Evolutionary conservation across 2,329 filamentous ascomycete species (phyloP).

Genomic region (Colletotrichum chlorophyti): DNA sequence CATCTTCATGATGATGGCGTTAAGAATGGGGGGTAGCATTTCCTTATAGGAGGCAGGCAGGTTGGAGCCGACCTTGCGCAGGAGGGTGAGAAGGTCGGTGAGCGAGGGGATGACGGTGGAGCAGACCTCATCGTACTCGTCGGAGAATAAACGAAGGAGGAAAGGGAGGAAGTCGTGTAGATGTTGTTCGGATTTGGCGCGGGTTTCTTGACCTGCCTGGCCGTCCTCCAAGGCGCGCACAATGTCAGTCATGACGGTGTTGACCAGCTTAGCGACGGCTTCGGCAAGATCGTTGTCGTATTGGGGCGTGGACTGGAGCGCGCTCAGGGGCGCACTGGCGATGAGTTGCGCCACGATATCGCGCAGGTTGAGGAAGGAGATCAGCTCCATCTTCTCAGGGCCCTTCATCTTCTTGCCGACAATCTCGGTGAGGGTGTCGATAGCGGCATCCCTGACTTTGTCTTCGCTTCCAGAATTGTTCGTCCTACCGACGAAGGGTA

Average conservation of each 20-base stretch:
- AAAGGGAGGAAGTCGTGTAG: conserved; percentile 86
- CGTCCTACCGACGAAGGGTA: conserved; percentile 84
- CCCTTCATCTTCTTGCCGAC: conserved; percentile 98
- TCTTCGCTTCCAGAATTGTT: conserved; percentile 70
- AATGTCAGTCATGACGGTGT: conserved; percentile 86
- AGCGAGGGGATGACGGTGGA: conserved; percentile 93
- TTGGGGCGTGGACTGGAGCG: conserved; percentile 79
- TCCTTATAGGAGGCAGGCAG: conserved; percentile 78
- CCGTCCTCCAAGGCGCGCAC: conserved; percentile 82
- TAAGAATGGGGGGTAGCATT: conserved; percentile 86
- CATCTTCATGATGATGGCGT: conserved; percentile 95
- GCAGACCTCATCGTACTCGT: conserved; percentile 98
- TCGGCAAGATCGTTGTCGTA: conserved; percentile 98
- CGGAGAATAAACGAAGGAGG: conserved; percentile 91
- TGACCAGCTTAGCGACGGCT: conserved; percentile 93
- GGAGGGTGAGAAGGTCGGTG: conserved; percentile 88
- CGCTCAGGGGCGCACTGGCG: conserved; percentile 79
- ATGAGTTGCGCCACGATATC: conserved; percentile 88
- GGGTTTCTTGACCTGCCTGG: conserved; percentile 66
- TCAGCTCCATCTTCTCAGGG: conserved; percentile 91
- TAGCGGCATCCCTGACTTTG: conserved; percentile 86
- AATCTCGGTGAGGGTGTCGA: conserved; percentile 95
- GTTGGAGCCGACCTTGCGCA: conserved; percentile 75
- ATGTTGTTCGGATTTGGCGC: conserved; percentile 79
- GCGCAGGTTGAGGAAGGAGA: conserved; percentile 86